phyloP scores from a whole-genome alignment of 2,329 filamentous ascomycete genomes.

The Xylaria sp. region DNA sequence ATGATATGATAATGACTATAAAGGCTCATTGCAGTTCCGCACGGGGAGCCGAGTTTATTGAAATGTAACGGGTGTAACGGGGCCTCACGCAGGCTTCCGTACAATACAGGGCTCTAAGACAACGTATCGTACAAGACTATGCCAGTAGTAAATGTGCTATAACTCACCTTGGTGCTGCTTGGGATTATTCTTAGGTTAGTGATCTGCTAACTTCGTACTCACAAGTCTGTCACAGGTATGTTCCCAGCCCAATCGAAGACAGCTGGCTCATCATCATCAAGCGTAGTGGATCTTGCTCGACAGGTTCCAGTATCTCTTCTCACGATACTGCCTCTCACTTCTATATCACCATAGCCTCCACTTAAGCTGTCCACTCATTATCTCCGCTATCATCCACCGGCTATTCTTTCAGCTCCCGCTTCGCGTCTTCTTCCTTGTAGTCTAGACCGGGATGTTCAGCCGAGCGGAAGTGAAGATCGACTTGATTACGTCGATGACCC shows the following conservation, averaged over 20 bases:
- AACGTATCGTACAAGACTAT: neutral
- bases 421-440: neutral
- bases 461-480: neutral
- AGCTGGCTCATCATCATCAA: neutral
- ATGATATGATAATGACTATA: no score
- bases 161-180: no score
- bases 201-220: no score
- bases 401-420: no score
- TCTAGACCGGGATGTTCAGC: neutral
- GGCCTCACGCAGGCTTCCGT: no score
- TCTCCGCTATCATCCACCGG: neutral
- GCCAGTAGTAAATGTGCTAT: no score
- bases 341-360: neutral
- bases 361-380: neutral
- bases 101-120: neutral
- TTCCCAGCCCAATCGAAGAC: neutral
- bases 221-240: no score
- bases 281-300: neutral
- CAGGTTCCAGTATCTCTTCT: neutral
- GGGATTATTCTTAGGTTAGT: no score
- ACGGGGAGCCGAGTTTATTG: no score
- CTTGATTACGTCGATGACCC: neutral
- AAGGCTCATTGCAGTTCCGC: no score
- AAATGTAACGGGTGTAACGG: no score
- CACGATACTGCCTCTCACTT: neutral